Evolutionary conservation across 305 asterid genomes (phyloP).

Genomic region (Fraxinus angustifolia): DNA sequence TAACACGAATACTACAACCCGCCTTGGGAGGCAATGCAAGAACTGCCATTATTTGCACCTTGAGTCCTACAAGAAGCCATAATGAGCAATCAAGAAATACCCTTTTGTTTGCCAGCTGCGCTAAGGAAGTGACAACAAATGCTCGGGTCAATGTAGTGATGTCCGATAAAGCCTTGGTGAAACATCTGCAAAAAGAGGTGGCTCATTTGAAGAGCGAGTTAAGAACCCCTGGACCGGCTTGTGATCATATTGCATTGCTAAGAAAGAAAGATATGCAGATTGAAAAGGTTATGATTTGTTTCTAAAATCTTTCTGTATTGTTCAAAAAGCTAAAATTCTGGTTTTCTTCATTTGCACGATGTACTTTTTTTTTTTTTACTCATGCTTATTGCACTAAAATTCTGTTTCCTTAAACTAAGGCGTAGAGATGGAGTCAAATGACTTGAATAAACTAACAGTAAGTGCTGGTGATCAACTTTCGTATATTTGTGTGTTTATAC

Average conservation of each 20-base stretch:
- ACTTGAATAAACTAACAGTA: not conserved
- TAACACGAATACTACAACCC: slow-evolving; percentile 90
- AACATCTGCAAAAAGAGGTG: slow-evolving; percentile 90
- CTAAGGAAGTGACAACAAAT: slow-evolving; percentile 90
- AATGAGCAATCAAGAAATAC: slow-evolving; percentile 95
- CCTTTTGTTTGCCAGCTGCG: slow-evolving; percentile 84
- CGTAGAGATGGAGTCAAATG: not conserved
- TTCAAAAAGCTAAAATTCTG: not conserved
- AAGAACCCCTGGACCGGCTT: slow-evolving; percentile 60
- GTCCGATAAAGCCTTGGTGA: slow-evolving; percentile 96
- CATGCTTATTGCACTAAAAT: not conserved
- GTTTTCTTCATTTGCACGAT: not conserved
- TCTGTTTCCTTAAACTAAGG: not conserved
- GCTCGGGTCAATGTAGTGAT: slow-evolving; percentile 91
- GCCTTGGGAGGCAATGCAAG: slow-evolving; percentile 97
- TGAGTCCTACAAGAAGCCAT: slow-evolving; percentile 89
- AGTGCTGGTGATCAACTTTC: not conserved
- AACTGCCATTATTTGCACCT: slow-evolving; percentile 89
- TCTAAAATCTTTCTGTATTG: not conserved
- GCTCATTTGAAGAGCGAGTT: slow-evolving; percentile 91
- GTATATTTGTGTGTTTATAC: not conserved
- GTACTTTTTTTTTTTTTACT: not conserved
- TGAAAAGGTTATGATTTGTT: slow-evolving; percentile 57
- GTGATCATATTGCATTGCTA: slow-evolving; percentile 60
- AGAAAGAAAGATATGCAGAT: slow-evolving; percentile 86